Conservation (phyloP, 2,329 filamentous ascomycete species). For the Xylariaceae sp. region DNA sequence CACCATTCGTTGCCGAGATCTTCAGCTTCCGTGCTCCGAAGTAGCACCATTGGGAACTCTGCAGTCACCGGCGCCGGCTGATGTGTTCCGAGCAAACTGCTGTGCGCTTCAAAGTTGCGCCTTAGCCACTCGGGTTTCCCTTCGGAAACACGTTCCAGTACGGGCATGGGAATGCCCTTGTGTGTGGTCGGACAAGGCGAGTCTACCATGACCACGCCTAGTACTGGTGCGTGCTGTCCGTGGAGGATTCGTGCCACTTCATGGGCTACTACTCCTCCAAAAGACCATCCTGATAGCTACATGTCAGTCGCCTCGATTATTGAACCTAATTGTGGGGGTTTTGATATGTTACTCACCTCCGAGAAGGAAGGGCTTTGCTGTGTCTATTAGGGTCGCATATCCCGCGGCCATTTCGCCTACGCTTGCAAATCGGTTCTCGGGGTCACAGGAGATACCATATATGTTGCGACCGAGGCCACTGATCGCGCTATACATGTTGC, state of each 20-base stretch:
- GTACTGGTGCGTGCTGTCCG: not conserved
- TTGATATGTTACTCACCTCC: not conserved
- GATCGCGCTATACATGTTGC: constrained; percentile 14
- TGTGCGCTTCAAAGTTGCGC: not conserved
- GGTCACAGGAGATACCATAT: not conserved
- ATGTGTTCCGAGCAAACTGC: not conserved
- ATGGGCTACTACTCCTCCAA: constrained; percentile 53
- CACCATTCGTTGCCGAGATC: not conserved
- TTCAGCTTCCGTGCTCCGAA: not conserved
- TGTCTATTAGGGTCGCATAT: not conserved
- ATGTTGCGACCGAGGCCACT: constrained; percentile 9
- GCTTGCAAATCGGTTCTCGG: not conserved
- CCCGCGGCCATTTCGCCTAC: not conserved
- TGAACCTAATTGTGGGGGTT: constrained; percentile 33
- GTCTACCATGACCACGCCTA: not conserved
- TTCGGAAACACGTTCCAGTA: not conserved
- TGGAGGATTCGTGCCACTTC: constrained; percentile 34
- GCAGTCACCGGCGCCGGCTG: not conserved
- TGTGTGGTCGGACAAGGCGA: not conserved
- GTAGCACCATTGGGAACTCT: not conserved
- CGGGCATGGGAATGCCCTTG: not conserved
- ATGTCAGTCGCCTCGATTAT: not conserved
- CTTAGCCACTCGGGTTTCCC: not conserved
- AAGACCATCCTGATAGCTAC: constrained; percentile 55
- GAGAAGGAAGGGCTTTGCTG: not conserved